phyloP scores from a whole-genome alignment of 805 yeast species.

The Ogataea polymorpha region DNA sequence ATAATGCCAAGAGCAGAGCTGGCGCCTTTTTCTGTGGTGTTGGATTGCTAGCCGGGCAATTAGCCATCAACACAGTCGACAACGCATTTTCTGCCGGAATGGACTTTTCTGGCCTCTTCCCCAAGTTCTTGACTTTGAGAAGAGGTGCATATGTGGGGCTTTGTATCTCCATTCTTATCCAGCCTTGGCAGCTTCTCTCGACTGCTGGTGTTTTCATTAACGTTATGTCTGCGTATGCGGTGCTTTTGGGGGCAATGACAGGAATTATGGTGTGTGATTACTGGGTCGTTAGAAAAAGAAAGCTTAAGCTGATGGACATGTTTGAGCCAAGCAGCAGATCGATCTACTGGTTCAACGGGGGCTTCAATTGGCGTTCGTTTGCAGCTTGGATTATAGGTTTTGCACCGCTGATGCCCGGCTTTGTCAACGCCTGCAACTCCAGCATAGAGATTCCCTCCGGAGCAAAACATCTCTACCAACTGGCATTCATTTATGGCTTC shows the following conservation, averaged over 20 bases:
- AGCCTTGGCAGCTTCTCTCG: constrained; percentile 41
- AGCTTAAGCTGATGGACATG: constrained; percentile 48
- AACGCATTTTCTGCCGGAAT: constrained; percentile 47
- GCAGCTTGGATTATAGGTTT: constrained; percentile 40
- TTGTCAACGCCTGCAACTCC: constrained; percentile 20
- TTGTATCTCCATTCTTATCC: constrained; percentile 32
- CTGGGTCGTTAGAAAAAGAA: constrained; percentile 53
- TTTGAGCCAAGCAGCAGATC: constrained; percentile 42
- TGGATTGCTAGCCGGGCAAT: constrained; percentile 35
- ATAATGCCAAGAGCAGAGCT: constrained; percentile 38
- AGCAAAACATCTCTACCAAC: constrained; percentile 41
- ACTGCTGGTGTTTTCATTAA: constrained; percentile 33
- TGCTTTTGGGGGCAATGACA: constrained; percentile 61
- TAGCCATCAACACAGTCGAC: constrained; percentile 38
- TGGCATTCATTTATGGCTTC: constrained; percentile 43
- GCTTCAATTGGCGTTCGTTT: constrained; percentile 57
- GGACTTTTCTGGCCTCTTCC: constrained; percentile 47
- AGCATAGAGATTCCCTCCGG: constrained; percentile 36
- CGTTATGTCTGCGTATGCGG: constrained; percentile 18
- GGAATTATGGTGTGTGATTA: constrained; percentile 68
- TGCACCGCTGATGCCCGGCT: constrained; percentile 52
- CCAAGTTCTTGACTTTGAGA: constrained; percentile 40
- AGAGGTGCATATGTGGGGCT: constrained; percentile 45
- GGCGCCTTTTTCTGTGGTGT: constrained; percentile 46
- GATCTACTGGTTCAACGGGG: constrained; percentile 56